These are phyloP conservation scores for Peribolospora baueri DNA, from an alignment of 768 basidiomycete genomes.

Conservation along the genomic window DNA sequence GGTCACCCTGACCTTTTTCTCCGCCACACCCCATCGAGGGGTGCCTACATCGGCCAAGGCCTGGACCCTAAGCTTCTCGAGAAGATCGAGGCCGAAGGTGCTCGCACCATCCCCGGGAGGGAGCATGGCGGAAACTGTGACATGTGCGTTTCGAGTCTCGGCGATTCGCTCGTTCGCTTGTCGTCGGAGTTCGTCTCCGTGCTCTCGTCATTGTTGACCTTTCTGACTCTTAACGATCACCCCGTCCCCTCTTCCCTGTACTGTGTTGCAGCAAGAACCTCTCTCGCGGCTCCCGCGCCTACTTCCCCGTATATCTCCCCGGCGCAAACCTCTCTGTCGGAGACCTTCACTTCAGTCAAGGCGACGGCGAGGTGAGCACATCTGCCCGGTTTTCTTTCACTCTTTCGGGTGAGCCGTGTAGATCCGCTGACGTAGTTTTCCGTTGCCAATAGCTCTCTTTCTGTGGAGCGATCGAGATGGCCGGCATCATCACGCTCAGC, in stretches of 20 bases:
- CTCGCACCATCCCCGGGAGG: constrained; percentile 48
- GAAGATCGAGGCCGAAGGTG: constrained; percentile 41
- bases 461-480: constrained; percentile 60
- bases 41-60: constrained; percentile 48
- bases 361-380: constrained; percentile 27
- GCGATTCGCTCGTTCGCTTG: too few species aligned
- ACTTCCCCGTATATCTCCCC: constrained; percentile 51
- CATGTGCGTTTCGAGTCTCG: neutral
- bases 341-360: constrained; percentile 56
- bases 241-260: neutral
- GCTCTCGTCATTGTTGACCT: neutral
- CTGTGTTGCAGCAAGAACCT: constrained; percentile 29
- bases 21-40: constrained; percentile 9
- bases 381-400: constrained; percentile 25
- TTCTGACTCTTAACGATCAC: neutral
- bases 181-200: too few species aligned
- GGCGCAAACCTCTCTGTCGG: constrained; percentile 57
- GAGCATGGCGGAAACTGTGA: constrained; percentile 42
- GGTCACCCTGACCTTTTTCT: too few species aligned
- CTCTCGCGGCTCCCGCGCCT: constrained; percentile 25
- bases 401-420: neutral
- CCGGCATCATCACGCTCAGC: constrained; percentile 46
- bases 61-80: constrained; percentile 25
- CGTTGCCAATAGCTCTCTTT: constrained; percentile 31
- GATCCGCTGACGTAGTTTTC: neutral